Percentiles rank a stretch among this genome's conserved stretches.
These are phyloP conservation scores for Nepenthes alata DNA, from an alignment of 179 eudicot genomes.

Conservation along the genomic window DNA sequence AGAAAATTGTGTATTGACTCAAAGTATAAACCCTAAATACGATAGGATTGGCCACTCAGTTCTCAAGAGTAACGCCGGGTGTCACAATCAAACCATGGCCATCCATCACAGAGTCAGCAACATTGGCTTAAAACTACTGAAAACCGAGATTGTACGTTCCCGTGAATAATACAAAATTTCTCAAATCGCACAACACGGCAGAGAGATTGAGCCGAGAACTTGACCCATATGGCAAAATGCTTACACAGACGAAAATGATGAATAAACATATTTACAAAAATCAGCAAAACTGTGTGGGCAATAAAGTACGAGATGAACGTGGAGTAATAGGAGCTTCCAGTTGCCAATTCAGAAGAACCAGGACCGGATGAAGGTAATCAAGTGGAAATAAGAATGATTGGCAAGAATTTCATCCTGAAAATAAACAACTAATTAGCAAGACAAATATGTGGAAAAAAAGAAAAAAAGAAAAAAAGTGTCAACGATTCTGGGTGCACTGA, in stretches of 20 bases:
- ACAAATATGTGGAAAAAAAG: too few relatives aligned
- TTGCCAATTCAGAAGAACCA: slow-evolving; percentile 2
- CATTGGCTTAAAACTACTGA: too few relatives aligned
- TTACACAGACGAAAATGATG: background rate
- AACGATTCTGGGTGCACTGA: too few relatives aligned
- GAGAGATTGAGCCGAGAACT: background rate
- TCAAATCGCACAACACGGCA: background rate
- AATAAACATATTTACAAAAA: slow-evolving; percentile 5
- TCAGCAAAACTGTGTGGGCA: slow-evolving; percentile 1
- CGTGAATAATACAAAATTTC: slow-evolving; percentile 11
- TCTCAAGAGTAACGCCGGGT: too few relatives aligned
- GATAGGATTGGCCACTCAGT: too few relatives aligned
- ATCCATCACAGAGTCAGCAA: too few relatives aligned
- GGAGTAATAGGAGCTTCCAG: background rate
- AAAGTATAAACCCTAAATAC: too few relatives aligned
- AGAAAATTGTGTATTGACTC: too few relatives aligned
- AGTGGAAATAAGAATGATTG: background rate
- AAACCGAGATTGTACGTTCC: too few relatives aligned
- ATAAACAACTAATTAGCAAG: too few relatives aligned
- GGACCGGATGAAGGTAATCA: background rate
- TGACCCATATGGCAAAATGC: background rate
- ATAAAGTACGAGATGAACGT: background rate
- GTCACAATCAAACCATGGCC: too few relatives aligned
- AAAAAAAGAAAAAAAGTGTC: too few relatives aligned
- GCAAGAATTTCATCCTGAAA: background rate